phyloP scores from a whole-genome alignment of 1,284 basidiomycete species.

The Sanghuangporus weigelae region DNA sequence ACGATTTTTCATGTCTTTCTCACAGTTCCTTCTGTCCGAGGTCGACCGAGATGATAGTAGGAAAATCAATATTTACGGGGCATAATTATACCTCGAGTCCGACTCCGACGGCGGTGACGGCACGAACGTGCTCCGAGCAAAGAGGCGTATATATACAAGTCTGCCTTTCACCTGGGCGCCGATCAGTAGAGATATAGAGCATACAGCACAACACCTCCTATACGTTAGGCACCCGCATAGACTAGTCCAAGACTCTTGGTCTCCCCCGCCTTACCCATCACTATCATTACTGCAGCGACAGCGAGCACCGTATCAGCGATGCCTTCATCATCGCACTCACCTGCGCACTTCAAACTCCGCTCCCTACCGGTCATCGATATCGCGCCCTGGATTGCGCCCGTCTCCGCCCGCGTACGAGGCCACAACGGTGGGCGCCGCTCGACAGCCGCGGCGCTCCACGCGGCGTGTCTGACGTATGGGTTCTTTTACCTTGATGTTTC shows the following conservation, averaged over 20 bases:
- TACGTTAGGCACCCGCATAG: too few relatives aligned
- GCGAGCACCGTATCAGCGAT: neutral
- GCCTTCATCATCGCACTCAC: neutral
- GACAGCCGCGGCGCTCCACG: slow-evolving; percentile 58
- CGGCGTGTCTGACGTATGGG: slow-evolving; percentile 71
- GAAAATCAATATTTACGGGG: neutral
- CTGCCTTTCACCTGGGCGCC: neutral
- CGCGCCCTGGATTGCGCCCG: slow-evolving; percentile 16
- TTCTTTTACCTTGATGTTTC: slow-evolving; percentile 84
- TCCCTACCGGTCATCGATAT: slow-evolving; percentile 43
- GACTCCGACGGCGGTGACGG: neutral
- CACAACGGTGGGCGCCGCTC: slow-evolving; percentile 34
- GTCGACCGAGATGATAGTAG: neutral
- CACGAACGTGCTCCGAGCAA: neutral
- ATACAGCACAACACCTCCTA: too few relatives aligned
- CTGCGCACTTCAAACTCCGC: slow-evolving; percentile 5
- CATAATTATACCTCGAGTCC: neutral
- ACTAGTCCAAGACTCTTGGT: neutral
- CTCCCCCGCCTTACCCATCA: neutral
- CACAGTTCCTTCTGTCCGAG: neutral
- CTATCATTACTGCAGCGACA: neutral
- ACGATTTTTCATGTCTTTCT: too few relatives aligned
- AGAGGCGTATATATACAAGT: neutral
- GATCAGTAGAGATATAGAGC: neutral
- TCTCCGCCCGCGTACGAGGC: slow-evolving; percentile 33